phyloP scores from a whole-genome alignment of 345 rosid genomes.

The Boechera divaricarpa region DNA sequence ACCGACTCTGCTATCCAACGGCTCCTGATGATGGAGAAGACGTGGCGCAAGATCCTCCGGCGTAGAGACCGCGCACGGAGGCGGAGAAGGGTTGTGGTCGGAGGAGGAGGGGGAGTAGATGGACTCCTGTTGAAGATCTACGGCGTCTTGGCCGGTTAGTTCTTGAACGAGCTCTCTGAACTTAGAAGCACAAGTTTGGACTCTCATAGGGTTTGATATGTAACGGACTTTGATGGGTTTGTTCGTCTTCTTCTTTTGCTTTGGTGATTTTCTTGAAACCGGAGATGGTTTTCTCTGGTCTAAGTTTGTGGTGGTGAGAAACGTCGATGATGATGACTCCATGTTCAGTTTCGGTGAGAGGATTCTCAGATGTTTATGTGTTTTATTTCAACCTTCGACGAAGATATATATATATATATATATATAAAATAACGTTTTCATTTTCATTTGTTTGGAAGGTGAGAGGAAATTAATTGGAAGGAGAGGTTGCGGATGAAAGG shows the following conservation, averaged over 20 bases:
- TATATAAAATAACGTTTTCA: neutral
- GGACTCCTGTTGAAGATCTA: slow-evolving; percentile 49
- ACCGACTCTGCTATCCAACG: slow-evolving; percentile 17
- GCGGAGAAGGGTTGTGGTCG: slow-evolving; percentile 44
- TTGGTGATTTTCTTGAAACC: slow-evolving; percentile 26
- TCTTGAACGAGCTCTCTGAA: slow-evolving; percentile 85
- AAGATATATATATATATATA: neutral
- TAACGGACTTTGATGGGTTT: slow-evolving; percentile 70
- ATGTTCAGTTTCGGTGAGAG: slow-evolving; percentile 15
- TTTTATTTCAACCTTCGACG: neutral
- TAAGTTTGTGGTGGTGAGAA: slow-evolving; percentile 28
- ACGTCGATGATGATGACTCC: slow-evolving; percentile 42
- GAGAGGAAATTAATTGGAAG: slow-evolving; percentile 39
- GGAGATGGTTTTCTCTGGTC: slow-evolving; percentile 24
- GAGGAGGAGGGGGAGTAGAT: slow-evolving; percentile 7
- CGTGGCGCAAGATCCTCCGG: slow-evolving; percentile 28
- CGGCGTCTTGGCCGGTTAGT: slow-evolving; percentile 87
- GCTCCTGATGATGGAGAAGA: slow-evolving; percentile 30
- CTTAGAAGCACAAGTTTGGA: slow-evolving; percentile 68
- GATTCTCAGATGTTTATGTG: slow-evolving; percentile 1
- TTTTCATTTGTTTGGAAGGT: slow-evolving; percentile 14
- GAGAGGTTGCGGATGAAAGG: neutral
- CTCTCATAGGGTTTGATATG: slow-evolving; percentile 83
- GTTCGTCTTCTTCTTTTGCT: slow-evolving; percentile 39
- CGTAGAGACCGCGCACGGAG: neutral